A percentile compares a stretch with the other conserved stretches of the same genome.
Conservation (phyloP, 495 filamentous ascomycete genomes). For the Parathielavia appendiculata region DNA sequence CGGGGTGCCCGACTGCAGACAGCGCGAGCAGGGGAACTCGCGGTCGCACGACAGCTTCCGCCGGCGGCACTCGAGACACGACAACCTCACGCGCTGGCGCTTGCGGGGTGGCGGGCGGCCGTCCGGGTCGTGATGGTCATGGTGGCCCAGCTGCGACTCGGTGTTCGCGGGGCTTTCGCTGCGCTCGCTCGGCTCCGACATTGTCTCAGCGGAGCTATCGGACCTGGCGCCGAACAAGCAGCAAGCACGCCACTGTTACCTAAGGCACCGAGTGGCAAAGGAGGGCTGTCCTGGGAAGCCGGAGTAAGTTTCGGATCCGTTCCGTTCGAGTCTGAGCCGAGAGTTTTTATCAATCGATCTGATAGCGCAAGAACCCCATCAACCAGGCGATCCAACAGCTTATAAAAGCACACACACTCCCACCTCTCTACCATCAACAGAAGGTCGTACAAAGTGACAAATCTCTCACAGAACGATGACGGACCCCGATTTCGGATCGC, state of each 20-base stretch:
- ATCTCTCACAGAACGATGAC: no score
- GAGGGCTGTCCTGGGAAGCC: neutral
- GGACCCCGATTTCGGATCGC: no score
- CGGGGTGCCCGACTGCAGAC: slow-evolving; percentile 46
- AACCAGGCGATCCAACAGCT: no score
- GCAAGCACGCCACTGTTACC: slow-evolving; percentile 2
- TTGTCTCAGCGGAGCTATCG: slow-evolving; percentile 20
- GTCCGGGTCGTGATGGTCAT: slow-evolving; percentile 25
- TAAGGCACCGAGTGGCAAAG: slow-evolving; percentile 3
- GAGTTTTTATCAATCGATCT: slow-evolving; percentile 31
- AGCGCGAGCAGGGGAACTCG: slow-evolving; percentile 48
- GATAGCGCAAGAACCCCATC: slow-evolving; percentile 6
- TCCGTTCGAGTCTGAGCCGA: neutral
- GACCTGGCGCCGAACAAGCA: neutral
- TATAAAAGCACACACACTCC: no score
- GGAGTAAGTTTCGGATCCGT: neutral
- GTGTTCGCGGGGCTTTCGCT: slow-evolving; percentile 20
- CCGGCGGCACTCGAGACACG: slow-evolving; percentile 47
- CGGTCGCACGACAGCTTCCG: slow-evolving; percentile 49
- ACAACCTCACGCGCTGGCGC: slow-evolving; percentile 45
- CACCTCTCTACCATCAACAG: no score
- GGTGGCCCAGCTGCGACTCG: slow-evolving; percentile 17
- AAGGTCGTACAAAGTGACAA: no score
- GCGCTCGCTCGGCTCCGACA: slow-evolving; percentile 31
- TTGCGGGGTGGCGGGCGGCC: slow-evolving; percentile 40